Base-by-base conservation (phyloP, 805 yeast genomes). In the Brettanomyces naardenensis region DNA sequence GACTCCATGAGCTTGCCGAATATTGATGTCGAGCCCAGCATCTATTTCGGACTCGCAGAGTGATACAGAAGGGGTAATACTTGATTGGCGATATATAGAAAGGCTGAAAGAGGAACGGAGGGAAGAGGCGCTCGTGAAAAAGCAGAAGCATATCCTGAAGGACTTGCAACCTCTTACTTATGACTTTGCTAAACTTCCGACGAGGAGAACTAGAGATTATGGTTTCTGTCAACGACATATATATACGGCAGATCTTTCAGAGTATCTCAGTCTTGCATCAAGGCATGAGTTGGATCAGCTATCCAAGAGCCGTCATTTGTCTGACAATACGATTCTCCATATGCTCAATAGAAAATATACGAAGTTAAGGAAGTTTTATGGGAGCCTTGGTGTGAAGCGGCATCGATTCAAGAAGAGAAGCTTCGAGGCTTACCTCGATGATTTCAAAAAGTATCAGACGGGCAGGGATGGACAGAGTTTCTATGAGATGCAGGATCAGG, bases 231-330 rank as follows among this genome's bases (percentile, higher is more conserved):
- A 60, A 35, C 43, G 61, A 7, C 64, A 62, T 41, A 58, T 57
- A 7, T 61, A 53, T 37, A 59, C 64, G 0, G 55, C 56, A 1
- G 59, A 58, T 41, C 47, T 62, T 2, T 59, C 64, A 0, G 58
- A 52, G 19, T 59, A 54, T 36, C 41, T 62, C 18, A 47, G 46
- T 18, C 39, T 62, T 7, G 50, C 61, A 3, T 28, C 56, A 1
- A 46, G 45, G 25, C 19, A 42, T 1, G 49, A 56, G 7, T 39
- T 62, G 19, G 58, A 59, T 23, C n/a, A 28, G 14, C 33, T 49
- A 1, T 45, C 55, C 2, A 42, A 40, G 14, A 34, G 19, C 1
- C 58, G 54, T 0, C 35, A 27, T 17, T 19, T 36, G 4, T 33
- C 59, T 0, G 63, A 56, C 30, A 48, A 46, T 3, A 45, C 50